Evolutionary conservation across 2,329 filamentous ascomycete genomes (phyloP), one percentile per base, ranked within the genome.

Genomic region (Aspergillus costaricaensis): DNA sequence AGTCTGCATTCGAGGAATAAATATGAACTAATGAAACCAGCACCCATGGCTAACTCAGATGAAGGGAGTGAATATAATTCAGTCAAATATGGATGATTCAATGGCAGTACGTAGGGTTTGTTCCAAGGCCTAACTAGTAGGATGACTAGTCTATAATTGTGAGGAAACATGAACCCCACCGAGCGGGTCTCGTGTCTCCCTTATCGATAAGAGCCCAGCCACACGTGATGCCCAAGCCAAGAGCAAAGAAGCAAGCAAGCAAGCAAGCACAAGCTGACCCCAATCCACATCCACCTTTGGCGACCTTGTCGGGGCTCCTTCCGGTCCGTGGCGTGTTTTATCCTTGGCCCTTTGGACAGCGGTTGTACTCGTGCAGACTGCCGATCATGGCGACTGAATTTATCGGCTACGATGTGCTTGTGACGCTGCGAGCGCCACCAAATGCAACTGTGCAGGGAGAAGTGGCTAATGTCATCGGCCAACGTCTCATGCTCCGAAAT

Each of bases 361-460:
- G 10, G 23, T 23, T 21, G 15, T 12, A 17, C 8, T 8, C 38
- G 10, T 47, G 53, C 43, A 27, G 8, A 30, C 51, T 54, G 60
- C 62, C n/a, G 21, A 77, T 61, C 67, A 90, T 90, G 88, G 86
- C 88, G 52, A 82, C 83, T 61, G 82, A 87, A 71, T 92, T 94
- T 74, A 86, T 91, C 70, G 91, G 91, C 63, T 84, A 91, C 74
- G 87, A 88, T 62, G 91, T 95, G 77, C 80, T 87, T 62, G 88
- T 95, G 70, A 89, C 88, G 38, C 82, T 95, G 65, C 85, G 83
- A 68, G 81, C 86, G 60, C 88, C 89, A 55, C 82, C 84, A 2
- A 85, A 85, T 62, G 85, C 84, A 44, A 81, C 85, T 68, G 79
- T 94, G 53, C 86, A 87, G 62, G 91, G 91, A 55, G 85, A 86